Percentiles rank a stretch among this genome's conserved stretches.
Conservation (phyloP, 2,329 filamentous ascomycete species). For the Phaeosphaeria sp. region DNA sequence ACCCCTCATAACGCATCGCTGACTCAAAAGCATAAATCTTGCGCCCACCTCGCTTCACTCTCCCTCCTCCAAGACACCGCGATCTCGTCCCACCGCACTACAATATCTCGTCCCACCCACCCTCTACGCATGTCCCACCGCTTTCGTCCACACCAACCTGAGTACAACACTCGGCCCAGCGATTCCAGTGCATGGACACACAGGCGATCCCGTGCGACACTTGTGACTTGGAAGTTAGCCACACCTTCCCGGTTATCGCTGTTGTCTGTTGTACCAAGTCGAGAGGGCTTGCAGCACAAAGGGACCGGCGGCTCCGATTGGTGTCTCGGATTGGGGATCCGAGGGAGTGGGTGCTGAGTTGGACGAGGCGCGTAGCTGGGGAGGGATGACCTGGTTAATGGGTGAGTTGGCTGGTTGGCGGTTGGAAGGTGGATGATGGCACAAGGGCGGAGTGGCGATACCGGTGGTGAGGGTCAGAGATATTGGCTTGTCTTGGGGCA, state of each 20-base stretch:
- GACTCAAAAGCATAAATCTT: background rate
- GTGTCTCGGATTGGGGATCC: slow-evolving; percentile 24
- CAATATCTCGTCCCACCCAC: slow-evolving; percentile 3
- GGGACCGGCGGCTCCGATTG: slow-evolving; percentile 33
- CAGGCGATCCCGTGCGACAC: slow-evolving; percentile 26
- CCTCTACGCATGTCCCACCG: slow-evolving; percentile 31
- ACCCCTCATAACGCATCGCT: background rate
- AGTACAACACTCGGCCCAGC: slow-evolving; percentile 12
- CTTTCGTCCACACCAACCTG: slow-evolving; percentile 17
- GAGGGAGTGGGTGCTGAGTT: slow-evolving; percentile 15
- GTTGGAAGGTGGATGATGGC: background rate
- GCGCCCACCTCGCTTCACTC: background rate
- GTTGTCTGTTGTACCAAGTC: background rate
- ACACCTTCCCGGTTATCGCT: background rate
- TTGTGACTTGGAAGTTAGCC: background rate
- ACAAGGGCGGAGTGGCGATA: background rate
- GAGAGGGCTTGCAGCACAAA: slow-evolving; percentile 18
- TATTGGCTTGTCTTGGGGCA: background rate
- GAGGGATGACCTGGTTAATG: background rate
- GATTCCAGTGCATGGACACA: slow-evolving; percentile 13
- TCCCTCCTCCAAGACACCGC: background rate
- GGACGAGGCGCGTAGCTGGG: slow-evolving; percentile 14
- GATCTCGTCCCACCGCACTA: slow-evolving; percentile 2
- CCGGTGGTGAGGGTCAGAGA: background rate
- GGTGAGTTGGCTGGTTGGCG: background rate